Evolutionary conservation across 495 filamentous ascomycete genomes (phyloP).

Genomic region (Parathielavia appendiculata): DNA sequence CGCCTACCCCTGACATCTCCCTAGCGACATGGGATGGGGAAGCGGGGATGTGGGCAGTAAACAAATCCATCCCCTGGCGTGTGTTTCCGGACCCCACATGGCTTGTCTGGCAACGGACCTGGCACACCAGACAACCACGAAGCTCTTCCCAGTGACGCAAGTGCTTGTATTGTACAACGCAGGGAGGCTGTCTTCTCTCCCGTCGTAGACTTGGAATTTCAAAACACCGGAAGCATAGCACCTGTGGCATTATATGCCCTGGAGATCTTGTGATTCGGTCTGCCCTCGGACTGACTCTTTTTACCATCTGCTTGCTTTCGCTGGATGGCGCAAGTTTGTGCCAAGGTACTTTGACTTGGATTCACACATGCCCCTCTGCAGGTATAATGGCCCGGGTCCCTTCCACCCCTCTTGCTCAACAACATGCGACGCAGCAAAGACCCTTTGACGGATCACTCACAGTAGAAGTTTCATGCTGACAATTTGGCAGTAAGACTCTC

Average conservation of each 20-base stretch:
- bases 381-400: too few species aligned
- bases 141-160: neutral
- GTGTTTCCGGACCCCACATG: constrained; percentile 9
- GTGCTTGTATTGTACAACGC: neutral
- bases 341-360: too few species aligned
- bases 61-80: constrained; percentile 2
- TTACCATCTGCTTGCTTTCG: too few species aligned
- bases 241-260: neutral
- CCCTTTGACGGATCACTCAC: too few species aligned
- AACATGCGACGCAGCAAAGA: too few species aligned
- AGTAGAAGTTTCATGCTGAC: too few species aligned
- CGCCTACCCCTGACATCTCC: constrained; percentile 4
- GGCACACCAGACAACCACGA: neutral
- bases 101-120: neutral
- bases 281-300: too few species aligned
- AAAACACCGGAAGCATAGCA: neutral
- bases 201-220: neutral
- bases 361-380: too few species aligned
- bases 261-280: too few species aligned
- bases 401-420: too few species aligned
- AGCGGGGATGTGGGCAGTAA: constrained; percentile 8
- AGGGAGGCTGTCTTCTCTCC: neutral
- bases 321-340: too few species aligned
- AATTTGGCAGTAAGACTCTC: too few species aligned
- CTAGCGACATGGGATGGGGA: neutral